These are phyloP conservation scores for Myxozyma lipomycoides DNA, from an alignment of 805 yeast genomes.

Conservation along the genomic window DNA sequence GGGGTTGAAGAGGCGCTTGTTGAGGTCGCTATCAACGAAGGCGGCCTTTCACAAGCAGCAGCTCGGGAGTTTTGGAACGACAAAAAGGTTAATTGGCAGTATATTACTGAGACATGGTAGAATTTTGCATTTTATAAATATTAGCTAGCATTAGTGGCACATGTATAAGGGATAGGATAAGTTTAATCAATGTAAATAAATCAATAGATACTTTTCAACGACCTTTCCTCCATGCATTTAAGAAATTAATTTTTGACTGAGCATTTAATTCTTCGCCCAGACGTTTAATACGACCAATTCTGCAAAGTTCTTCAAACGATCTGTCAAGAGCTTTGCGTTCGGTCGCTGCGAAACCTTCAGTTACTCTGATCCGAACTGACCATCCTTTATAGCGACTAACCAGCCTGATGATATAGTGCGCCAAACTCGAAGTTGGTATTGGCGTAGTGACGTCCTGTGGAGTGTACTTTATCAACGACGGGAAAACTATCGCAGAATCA, in stretches of 20 bases:
- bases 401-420: slow-evolving; percentile 33
- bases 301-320: slow-evolving; percentile 31
- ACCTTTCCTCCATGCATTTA: slow-evolving; percentile 37
- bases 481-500: slow-evolving; percentile 28
- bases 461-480: slow-evolving; percentile 36
- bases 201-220: no score
- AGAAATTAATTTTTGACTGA: slow-evolving; percentile 46
- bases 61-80: slow-evolving; percentile 30
- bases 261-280: slow-evolving; percentile 46
- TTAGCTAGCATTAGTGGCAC: background rate
- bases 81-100: slow-evolving; percentile 24
- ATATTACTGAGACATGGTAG: slow-evolving; percentile 27
- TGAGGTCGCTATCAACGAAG: slow-evolving; percentile 28
- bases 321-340: slow-evolving; percentile 18
- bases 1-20: slow-evolving; percentile 31
- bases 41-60: slow-evolving; percentile 17
- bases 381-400: slow-evolving; percentile 29
- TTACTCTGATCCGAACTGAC: slow-evolving; percentile 32
- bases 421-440: slow-evolving; percentile 31
- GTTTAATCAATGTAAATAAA: no score
- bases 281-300: slow-evolving; percentile 47
- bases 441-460: slow-evolving; percentile 38
- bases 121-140: background rate
- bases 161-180: background rate
- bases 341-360: slow-evolving; percentile 29